A percentile compares a stretch with the other conserved stretches of the same genome.
phyloP scores from a whole-genome alignment of 1,284 basidiomycete genomes.

The Gomphus sp. region DNA sequence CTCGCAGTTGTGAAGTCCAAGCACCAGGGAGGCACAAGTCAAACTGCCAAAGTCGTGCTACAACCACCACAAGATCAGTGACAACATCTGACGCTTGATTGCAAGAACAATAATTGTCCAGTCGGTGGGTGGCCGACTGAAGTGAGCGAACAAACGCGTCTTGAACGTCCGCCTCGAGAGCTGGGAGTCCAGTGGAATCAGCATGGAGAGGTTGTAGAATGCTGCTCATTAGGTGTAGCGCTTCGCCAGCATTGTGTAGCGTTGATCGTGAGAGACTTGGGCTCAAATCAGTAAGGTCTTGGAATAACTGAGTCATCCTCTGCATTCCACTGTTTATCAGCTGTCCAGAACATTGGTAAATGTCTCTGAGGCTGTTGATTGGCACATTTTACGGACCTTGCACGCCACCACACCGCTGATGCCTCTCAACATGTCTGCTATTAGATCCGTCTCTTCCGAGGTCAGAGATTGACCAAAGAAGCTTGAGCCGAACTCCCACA shows the following conservation, averaged over 20 bases:
- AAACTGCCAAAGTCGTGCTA: constrained; percentile 63
- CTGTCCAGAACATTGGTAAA: constrained; percentile 25
- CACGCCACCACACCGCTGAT: constrained; percentile 53
- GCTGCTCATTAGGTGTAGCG: constrained; percentile 59
- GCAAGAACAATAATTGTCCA: constrained; percentile 4
- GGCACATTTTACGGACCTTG: constrained; percentile 37
- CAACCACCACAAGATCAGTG: constrained; percentile 21
- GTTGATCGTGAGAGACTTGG: constrained; percentile 24
- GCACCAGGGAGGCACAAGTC: constrained; percentile 51
- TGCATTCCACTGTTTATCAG: constrained; percentile 68
- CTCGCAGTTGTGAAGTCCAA: constrained; percentile 48
- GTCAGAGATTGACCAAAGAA: constrained; percentile 64
- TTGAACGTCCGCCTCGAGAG: constrained; percentile 44
- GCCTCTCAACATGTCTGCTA: constrained; percentile 67
- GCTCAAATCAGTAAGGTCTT: constrained; percentile 23
- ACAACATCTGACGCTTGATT: neutral
- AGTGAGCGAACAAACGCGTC: constrained; percentile 32
- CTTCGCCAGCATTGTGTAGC: constrained; percentile 51
- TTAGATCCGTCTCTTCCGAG: constrained; percentile 68
- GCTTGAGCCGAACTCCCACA: constrained; percentile 54
- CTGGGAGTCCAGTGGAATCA: constrained; percentile 31
- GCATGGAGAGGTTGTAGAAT: constrained; percentile 57
- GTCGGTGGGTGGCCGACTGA: neutral
- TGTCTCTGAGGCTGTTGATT: neutral
- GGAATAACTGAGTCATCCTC: constrained; percentile 51